These are phyloP conservation scores for Microbotryomycetes sp. DNA, from an alignment of 1,284 basidiomycete species.

Conservation along the genomic window DNA sequence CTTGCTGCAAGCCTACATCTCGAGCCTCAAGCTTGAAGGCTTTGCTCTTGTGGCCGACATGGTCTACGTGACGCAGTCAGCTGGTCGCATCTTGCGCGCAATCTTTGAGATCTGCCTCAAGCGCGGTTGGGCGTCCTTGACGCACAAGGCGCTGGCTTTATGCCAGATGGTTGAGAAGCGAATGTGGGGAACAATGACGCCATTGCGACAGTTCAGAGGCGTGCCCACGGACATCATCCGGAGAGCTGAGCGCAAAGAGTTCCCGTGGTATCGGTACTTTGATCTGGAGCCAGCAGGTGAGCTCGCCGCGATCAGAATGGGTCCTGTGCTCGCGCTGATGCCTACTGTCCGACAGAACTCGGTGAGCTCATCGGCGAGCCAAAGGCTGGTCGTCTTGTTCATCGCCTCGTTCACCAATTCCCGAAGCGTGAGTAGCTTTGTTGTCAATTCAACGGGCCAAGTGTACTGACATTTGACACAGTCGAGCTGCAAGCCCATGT, in stretches of 20 bases:
- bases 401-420: slow-evolving; percentile 93
- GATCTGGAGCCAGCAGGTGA: slow-evolving; percentile 54
- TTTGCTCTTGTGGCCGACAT: slow-evolving; percentile 97
- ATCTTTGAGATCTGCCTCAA: slow-evolving; percentile 98
- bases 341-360: slow-evolving; percentile 52
- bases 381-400: slow-evolving; percentile 75
- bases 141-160: slow-evolving; percentile 80
- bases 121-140: slow-evolving; percentile 93
- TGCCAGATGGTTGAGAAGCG: slow-evolving; percentile 78
- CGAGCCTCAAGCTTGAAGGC: slow-evolving; percentile 85
- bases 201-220: slow-evolving; percentile 87
- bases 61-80: slow-evolving; percentile 52
- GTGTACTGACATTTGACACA: background rate
- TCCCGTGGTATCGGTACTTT: slow-evolving; percentile 95
- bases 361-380: slow-evolving; percentile 92
- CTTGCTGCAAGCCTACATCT: slow-evolving; percentile 89
- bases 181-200: slow-evolving; percentile 97
- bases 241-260: slow-evolving; percentile 95
- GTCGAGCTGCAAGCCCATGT: slow-evolving; percentile 73
- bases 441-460: slow-evolving; percentile 21
- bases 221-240: slow-evolving; percentile 79
- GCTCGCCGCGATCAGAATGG: slow-evolving; percentile 13
- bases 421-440: slow-evolving; percentile 75
- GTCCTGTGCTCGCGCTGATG: background rate
- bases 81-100: slow-evolving; percentile 74